Percentiles rank a stretch among this genome's conserved stretches.
Evolutionary conservation across 805 yeast species (phyloP).

Genomic region (Blastobotrys americana): DNA sequence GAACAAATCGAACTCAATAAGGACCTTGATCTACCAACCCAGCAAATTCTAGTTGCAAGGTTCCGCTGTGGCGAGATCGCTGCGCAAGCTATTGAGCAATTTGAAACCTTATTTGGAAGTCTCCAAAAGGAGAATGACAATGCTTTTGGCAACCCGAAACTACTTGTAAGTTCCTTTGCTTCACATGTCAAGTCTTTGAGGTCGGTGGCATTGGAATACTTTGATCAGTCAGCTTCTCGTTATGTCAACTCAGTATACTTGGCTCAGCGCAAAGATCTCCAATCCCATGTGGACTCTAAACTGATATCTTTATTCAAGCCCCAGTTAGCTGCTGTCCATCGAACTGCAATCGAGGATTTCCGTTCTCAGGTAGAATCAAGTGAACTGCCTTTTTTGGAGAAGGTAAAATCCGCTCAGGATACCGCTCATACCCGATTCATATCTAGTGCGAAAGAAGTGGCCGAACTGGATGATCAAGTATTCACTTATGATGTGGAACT

Average conservation of each 20-base stretch:
- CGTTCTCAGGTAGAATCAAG: slow-evolving; percentile 11
- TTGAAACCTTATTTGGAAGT: slow-evolving; percentile 33
- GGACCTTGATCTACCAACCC: slow-evolving; percentile 94
- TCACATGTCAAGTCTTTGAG: slow-evolving; percentile 39
- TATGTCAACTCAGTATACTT: slow-evolving; percentile 61
- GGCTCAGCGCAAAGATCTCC: slow-evolving; percentile 49
- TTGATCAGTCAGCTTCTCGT: slow-evolving; percentile 68
- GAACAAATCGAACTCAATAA: slow-evolving; percentile 86
- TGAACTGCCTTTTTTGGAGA: slow-evolving; percentile 22
- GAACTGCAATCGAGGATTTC: slow-evolving; percentile 29
- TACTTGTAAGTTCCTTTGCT: slow-evolving; percentile 34
- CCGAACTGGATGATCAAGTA: slow-evolving; percentile 26
- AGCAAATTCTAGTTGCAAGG: slow-evolving; percentile 88
- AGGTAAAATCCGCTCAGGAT: slow-evolving; percentile 19
- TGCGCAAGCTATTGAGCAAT: slow-evolving; percentile 41
- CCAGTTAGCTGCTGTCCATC: slow-evolving; percentile 36
- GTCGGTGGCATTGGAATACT: slow-evolving; percentile 41
- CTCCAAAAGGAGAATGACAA: slow-evolving; percentile 25
- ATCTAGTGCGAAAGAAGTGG: slow-evolving; percentile 31
- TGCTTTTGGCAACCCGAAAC: slow-evolving; percentile 16
- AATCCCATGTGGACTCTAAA: slow-evolving; percentile 39
- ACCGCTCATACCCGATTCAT: slow-evolving; percentile 26
- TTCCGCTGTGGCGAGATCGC: slow-evolving; percentile 91
- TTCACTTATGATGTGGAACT: slow-evolving; percentile 25
- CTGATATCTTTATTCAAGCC: slow-evolving; percentile 39